Evolutionary conservation across 768 basidiomycete genomes (phyloP).

Genomic region (Termitomyces sp.): DNA sequence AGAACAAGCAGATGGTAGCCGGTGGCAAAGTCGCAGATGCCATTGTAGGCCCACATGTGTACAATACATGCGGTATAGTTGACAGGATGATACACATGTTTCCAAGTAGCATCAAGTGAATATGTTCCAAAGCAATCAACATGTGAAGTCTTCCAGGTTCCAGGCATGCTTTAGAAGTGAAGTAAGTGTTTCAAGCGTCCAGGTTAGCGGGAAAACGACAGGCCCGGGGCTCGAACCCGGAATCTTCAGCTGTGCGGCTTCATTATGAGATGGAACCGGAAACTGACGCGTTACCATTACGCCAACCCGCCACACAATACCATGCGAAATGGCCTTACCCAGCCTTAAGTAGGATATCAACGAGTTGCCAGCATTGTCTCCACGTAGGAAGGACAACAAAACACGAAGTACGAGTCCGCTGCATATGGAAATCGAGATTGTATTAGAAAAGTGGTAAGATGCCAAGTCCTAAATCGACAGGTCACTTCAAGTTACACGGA

Average conservation of each 20-base stretch:
- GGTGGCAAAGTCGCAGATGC: background rate
- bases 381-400: background rate
- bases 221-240: slow-evolving; percentile 31
- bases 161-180: no score
- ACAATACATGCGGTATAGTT: no score
- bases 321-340: background rate
- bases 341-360: background rate
- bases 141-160: no score
- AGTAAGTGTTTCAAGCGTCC: no score
- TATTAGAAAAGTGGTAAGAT: background rate
- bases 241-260: slow-evolving; percentile 13
- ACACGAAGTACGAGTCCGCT: background rate
- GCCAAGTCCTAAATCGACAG: background rate
- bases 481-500: background rate
- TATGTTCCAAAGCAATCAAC: no score
- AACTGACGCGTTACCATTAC: slow-evolving; percentile 20
- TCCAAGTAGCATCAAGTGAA: no score
- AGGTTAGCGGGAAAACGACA: slow-evolving; percentile 5
- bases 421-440: background rate
- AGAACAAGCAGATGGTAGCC: background rate
- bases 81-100: no score
- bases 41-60: background rate
- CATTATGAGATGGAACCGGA: slow-evolving; percentile 5
- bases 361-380: no score
- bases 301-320: slow-evolving; percentile 13